Conservation (phyloP, 148 eudicot species). For the Linanthus parryae region DNA sequence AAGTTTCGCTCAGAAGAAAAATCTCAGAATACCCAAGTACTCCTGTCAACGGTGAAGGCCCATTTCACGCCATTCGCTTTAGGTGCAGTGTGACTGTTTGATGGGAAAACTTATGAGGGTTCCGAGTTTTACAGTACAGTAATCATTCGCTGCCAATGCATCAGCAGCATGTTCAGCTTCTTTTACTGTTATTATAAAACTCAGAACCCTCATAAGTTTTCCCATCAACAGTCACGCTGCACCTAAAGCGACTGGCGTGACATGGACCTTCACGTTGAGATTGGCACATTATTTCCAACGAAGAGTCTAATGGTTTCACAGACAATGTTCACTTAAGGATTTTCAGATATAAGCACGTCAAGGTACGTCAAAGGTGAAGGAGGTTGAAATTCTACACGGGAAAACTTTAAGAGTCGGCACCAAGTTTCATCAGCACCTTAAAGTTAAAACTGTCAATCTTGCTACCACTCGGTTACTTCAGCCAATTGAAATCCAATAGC, state of each 20-base stretch:
- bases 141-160: conserved; percentile 31
- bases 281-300: no score
- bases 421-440: no score
- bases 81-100: conserved; percentile 50
- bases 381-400: no score
- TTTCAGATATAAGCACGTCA: no score
- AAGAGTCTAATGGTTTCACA: no score
- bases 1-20: conserved; percentile 58
- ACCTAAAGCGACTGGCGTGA: conserved; percentile 59
- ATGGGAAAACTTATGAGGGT: conserved; percentile 44
- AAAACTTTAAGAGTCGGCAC: no score
- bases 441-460: no score
- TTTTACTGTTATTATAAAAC: conserved; percentile 45
- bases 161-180: conserved; percentile 84
- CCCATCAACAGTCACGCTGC: conserved; percentile 49
- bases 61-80: conserved; percentile 61
- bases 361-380: no score
- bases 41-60: conserved; percentile 60
- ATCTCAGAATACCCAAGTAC: conserved; percentile 47
- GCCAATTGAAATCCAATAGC: no score
- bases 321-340: no score
- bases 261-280: conserved; percentile 66
- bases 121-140: no score
- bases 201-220: conserved; percentile 37
- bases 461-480: no score